Evolutionary conservation across 345 rosid genomes (phyloP).

Genomic region (Eucalyptus grandis): DNA sequence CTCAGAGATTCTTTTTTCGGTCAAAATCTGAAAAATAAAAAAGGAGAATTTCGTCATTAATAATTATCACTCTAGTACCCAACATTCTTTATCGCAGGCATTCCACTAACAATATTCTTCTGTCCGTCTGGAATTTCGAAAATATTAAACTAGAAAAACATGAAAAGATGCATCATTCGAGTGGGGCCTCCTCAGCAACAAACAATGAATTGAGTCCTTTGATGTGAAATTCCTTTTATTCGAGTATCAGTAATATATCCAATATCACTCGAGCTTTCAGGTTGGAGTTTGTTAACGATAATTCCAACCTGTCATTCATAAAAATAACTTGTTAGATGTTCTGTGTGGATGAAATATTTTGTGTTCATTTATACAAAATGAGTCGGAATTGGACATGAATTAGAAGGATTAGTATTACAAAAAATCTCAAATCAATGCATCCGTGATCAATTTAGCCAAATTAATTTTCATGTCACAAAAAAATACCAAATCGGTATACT

Average conservation of each 20-base stretch:
- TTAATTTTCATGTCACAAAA: neutral
- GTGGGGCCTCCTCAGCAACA: neutral
- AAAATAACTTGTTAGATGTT: neutral
- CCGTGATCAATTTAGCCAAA: neutral
- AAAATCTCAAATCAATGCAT: neutral
- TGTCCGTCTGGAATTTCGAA: neutral
- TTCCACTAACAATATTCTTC: neutral
- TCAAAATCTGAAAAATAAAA: neutral
- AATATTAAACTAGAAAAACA: neutral
- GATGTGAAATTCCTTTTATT: neutral
- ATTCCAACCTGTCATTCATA: neutral
- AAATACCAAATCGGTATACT: fast-evolving
- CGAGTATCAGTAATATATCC: neutral
- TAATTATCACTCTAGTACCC: neutral
- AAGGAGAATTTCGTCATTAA: neutral
- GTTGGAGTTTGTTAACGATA: neutral
- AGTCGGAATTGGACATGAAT: neutral
- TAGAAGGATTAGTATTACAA: neutral
- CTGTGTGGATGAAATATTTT: neutral
- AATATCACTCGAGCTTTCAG: neutral
- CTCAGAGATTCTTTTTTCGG: neutral
- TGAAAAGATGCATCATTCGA: neutral
- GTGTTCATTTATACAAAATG: neutral
- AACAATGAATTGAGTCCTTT: neutral
- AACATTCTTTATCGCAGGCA: neutral